A percentile compares a stretch with the other conserved stretches of the same genome.
These are phyloP conservation scores for Chalciporus chontae DNA, from an alignment of 768 basidiomycete species.

Conservation along the genomic window DNA sequence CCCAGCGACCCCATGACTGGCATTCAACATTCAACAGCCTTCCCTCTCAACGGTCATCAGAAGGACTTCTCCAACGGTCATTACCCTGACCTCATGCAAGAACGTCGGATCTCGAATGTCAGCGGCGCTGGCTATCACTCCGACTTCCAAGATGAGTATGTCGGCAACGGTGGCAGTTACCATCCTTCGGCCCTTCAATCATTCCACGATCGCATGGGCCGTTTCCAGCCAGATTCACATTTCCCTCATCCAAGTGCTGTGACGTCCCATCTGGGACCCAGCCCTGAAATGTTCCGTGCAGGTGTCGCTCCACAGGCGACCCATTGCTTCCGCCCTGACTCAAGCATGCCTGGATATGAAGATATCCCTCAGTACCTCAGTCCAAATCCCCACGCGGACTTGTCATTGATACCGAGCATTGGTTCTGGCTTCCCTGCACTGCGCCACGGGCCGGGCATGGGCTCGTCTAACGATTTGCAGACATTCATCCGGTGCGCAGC, in stretches of 20 bases:
- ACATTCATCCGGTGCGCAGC: conserved; percentile 68
- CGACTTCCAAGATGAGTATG: conserved; percentile 66
- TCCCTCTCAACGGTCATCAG: conserved; percentile 38
- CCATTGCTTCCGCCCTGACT: conserved; percentile 53
- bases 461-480: conserved; percentile 67
- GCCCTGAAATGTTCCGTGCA: conserved; percentile 53
- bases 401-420: conserved; percentile 59
- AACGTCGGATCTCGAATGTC: conserved; percentile 53
- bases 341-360: conserved; percentile 49
- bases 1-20: conserved; percentile 60
- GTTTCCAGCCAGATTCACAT: conserved; percentile 53
- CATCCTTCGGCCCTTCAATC: conserved; percentile 50
- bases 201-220: conserved; percentile 55
- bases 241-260: conserved; percentile 46
- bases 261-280: conserved; percentile 49
- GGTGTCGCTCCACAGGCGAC: conserved; percentile 72
- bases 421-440: conserved; percentile 62
- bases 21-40: conserved; percentile 53
- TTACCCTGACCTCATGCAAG: conserved; percentile 58
- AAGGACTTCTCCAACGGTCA: conserved; percentile 57
- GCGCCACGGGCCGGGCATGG: conserved; percentile 57
- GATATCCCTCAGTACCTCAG: conserved; percentile 58
- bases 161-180: conserved; percentile 45
- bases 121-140: conserved; percentile 45
- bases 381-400: conserved; percentile 49